Evolutionary conservation across 2,329 filamentous ascomycete genomes (phyloP), one percentile per base, ranked within the genome.

Genomic region (Graphilbum sp.): DNA sequence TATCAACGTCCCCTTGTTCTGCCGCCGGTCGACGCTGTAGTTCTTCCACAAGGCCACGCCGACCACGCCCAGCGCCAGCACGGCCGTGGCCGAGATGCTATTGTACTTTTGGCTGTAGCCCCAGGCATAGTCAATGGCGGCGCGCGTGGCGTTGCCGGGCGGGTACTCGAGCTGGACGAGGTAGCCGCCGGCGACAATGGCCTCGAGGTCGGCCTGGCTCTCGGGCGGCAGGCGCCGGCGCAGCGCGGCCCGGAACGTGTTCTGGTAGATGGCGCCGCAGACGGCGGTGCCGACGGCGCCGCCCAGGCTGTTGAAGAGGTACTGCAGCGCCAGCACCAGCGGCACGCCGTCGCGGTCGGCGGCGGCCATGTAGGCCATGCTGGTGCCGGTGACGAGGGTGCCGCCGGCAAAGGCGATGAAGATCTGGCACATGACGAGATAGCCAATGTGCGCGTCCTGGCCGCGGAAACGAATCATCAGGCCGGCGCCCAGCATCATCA

Each of bases 341-440:
- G 72, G 68, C 5, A 76, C 63, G 45, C 73, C 61, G 45, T 71
- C 61, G 45, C 75, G 71, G 16, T 61, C 60, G 3, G 63, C 64
- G 1, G 69, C 71, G 2, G 72, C 69, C 57, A 77, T 71, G 36
- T 72, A 66, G 9, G 69, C 68, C 38, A 77, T 62, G 47, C 76
- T 67, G 40, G 70, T 64, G 35, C 62, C 62, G 36, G 77, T 71
- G 41, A 75, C 69, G 8, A 72, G 58, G 8, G 67, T 59, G 19
- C 69, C 70, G 6, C 70, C 71, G 11, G 67, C 68, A 30, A 72
- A 62, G 7, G 72, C 45, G 20, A 46, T 44, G 35, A 75, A 61
- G 37, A 77, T 64, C 51, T 78, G 71, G 35, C 67, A 72, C 52
- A 70, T 68, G 47, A 76, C 56, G 9, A 76, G 61, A 50, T 65